Conservation (phyloP, 1,139 yeast species). For the Magnusiomyces paraingens region DNA sequence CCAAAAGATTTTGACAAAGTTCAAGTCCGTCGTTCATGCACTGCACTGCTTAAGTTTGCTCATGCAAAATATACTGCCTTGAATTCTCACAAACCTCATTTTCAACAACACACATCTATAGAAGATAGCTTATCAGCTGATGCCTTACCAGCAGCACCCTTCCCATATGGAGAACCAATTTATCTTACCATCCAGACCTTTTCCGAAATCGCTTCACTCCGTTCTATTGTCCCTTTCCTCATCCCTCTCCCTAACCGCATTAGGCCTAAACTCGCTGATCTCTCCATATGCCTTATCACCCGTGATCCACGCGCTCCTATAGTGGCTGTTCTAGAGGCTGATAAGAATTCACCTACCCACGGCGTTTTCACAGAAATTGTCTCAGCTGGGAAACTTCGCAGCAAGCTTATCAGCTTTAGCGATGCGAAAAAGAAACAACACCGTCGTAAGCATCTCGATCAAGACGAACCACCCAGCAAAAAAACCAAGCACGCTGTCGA, state of each 20-base stretch:
- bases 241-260: slow-evolving; percentile 24
- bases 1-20: slow-evolving; percentile 15
- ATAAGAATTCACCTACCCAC: slow-evolving; percentile 21
- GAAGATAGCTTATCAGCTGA: background rate
- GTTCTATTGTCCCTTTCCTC: slow-evolving; percentile 20
- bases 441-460: slow-evolving; percentile 4
- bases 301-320: slow-evolving; percentile 24
- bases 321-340: slow-evolving; percentile 19
- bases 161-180: slow-evolving; percentile 11
- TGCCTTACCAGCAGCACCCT: background rate
- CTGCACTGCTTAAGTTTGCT: slow-evolving; percentile 11
- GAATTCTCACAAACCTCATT: background rate
- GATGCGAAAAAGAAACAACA: slow-evolving; percentile 4
- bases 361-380: slow-evolving; percentile 25
- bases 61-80: slow-evolving; percentile 3
- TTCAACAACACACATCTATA: background rate
- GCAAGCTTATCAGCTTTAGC: slow-evolving; percentile 1
- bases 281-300: slow-evolving; percentile 24
- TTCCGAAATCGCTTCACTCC: slow-evolving; percentile 5
- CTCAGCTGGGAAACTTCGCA: slow-evolving; percentile 22
- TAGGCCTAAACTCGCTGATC: slow-evolving; percentile 18
- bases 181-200: slow-evolving; percentile 10
- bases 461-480: slow-evolving; percentile 4
- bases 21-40: slow-evolving; percentile 12
- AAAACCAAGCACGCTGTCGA: background rate